phyloP scores from a whole-genome alignment of 441 rosid genomes.

The Pelargonium citronellum region DNA sequence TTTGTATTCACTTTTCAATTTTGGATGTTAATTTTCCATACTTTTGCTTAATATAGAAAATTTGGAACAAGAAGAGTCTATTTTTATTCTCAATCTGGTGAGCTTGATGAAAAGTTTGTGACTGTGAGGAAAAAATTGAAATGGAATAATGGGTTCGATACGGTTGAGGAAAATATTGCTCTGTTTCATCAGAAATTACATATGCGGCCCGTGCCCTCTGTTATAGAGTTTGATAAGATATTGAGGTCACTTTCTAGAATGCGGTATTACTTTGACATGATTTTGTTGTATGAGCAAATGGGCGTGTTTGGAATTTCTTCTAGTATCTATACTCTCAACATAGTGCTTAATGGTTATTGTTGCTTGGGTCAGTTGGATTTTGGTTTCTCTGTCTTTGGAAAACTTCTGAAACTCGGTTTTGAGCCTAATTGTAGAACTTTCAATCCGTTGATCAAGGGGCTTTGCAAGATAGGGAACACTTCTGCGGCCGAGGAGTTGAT shows the following conservation, averaged over 20 bases:
- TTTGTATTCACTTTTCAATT: too few species aligned
- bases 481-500: not conserved
- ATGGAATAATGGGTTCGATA: too few species aligned
- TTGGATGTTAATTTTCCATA: too few species aligned
- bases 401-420: slow-evolving; percentile 11
- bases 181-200: slow-evolving; percentile 10
- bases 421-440: slow-evolving; percentile 11
- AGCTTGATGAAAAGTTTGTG: too few species aligned
- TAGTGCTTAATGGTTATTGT: slow-evolving; percentile 16
- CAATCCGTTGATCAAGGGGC: slow-evolving; percentile 8
- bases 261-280: not conserved
- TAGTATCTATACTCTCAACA: slow-evolving; percentile 12
- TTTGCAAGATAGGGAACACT: not conserved
- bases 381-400: slow-evolving; percentile 10
- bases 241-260: slow-evolving; percentile 4
- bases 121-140: too few species aligned
- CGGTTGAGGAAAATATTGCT: slow-evolving; percentile 14
- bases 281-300: slow-evolving; percentile 14
- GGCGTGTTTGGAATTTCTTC: not conserved
- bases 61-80: too few species aligned
- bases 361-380: slow-evolving; percentile 5
- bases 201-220: slow-evolving; percentile 10
- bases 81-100: too few species aligned
- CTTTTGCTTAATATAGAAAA: too few species aligned
- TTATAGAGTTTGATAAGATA: slow-evolving; percentile 12